A percentile compares a stretch with the other conserved stretches of the same genome.
Conservation (phyloP, 768 basidiomycete species). For the Hericium coralloides region DNA sequence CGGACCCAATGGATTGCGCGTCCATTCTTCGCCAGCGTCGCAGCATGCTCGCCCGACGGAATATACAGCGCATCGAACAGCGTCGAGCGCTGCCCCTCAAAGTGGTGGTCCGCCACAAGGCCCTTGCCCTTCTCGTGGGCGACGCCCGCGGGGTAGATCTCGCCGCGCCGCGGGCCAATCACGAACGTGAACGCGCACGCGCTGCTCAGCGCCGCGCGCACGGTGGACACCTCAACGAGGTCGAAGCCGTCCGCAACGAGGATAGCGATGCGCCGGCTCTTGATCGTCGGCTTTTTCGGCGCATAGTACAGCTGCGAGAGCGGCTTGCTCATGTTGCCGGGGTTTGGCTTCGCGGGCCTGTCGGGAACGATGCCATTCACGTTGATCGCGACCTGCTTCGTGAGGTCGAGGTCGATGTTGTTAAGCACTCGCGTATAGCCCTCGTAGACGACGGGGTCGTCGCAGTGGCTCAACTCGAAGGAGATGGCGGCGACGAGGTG, state of each 20-base stretch:
- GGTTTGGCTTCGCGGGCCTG: conserved; percentile 40
- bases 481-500: conserved; percentile 64
- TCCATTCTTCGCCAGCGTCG: conserved; percentile 53
- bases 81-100: conserved; percentile 73
- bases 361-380: conserved; percentile 55
- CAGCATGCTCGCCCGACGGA: conserved; percentile 57
- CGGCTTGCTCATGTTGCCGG: conserved; percentile 44
- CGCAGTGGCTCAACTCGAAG: conserved; percentile 81
- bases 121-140: conserved; percentile 19
- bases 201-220: conserved; percentile 44
- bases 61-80: conserved; percentile 78
- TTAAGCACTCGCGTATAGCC: conserved; percentile 59
- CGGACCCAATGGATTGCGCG: conserved; percentile 72
- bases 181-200: conserved; percentile 51
- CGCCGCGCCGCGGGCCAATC: conserved; percentile 59
- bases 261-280: conserved; percentile 65
- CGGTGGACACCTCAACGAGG: conserved; percentile 42
- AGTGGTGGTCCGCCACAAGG: conserved; percentile 57
- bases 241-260: conserved; percentile 73
- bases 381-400: conserved; percentile 53
- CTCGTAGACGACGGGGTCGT: conserved; percentile 63
- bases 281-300: conserved; percentile 49
- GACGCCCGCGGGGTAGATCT: conserved; percentile 29
- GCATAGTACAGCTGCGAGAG: conserved; percentile 52
- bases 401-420: conserved; percentile 66